A percentile compares a stretch with the other conserved stretches of the same genome.
phyloP scores from a whole-genome alignment of 805 yeast genomes.

The Ogataea nitratoaversa region DNA sequence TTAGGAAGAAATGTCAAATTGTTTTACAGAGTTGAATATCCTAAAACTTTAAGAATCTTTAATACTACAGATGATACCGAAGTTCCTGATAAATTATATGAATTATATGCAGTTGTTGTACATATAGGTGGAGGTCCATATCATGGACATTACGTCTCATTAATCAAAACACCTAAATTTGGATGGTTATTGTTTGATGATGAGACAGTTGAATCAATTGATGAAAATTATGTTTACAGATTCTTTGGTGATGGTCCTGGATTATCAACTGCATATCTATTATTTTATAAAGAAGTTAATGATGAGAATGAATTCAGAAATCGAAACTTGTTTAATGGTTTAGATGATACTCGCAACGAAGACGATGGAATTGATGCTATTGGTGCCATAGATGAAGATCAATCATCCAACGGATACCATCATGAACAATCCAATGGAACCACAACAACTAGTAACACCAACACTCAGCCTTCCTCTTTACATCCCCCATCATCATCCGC shows the following conservation, averaged over 20 bases:
- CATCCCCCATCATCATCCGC: not conserved
- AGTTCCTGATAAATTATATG: conserved; percentile 60
- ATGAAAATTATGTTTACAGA: conserved; percentile 73
- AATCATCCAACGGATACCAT: not conserved
- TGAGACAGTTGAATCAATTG: conserved; percentile 87
- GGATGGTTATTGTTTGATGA: conserved; percentile 96
- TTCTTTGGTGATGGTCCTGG: conserved; percentile 89
- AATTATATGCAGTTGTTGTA: conserved; percentile 79
- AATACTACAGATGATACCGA: conserved; percentile 57
- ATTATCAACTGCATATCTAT: conserved; percentile 84
- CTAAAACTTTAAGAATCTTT: conserved; percentile 64
- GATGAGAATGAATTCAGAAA: conserved; percentile 33
- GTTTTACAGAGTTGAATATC: conserved; percentile 80
- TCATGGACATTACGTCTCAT: conserved; percentile 92
- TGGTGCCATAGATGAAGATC: not conserved
- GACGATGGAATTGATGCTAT: conserved; percentile 10
- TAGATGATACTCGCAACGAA: conserved; percentile 19
- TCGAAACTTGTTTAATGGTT: conserved; percentile 27
- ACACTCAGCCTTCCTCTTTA: not conserved
- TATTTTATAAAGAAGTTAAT: conserved; percentile 68
- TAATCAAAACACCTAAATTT: conserved; percentile 69
- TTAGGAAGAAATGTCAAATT: conserved; percentile 78
- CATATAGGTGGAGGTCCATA: conserved; percentile 98
- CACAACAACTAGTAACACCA: not conserved
- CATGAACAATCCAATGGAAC: not conserved